phyloP scores from a whole-genome alignment of 345 rosid species.

The Corchorus capsularis region DNA sequence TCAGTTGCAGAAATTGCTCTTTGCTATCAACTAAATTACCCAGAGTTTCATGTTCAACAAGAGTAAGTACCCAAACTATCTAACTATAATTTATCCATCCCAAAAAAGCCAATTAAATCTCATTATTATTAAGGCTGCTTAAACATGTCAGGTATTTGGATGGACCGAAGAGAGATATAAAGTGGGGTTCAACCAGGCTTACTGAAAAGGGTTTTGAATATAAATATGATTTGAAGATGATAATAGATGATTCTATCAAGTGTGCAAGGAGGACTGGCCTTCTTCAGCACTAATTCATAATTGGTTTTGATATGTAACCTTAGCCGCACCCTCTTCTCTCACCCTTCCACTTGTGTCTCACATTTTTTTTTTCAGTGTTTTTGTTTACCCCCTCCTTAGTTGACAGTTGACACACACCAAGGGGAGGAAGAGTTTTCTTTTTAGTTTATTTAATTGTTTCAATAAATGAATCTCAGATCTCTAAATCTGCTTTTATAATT shows the following conservation, averaged over 20 bases:
- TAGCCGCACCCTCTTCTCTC: no score
- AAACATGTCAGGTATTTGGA: constrained; percentile 28
- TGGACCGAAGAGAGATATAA: constrained; percentile 9
- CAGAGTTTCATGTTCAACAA: constrained; percentile 25
- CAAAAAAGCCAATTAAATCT: no score
- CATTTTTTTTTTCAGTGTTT: no score
- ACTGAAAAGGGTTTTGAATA: constrained; percentile 35
- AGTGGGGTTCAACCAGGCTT: constrained; percentile 30
- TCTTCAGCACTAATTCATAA: neutral
- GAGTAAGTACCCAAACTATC: constrained; percentile 6
- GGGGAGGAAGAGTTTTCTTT: no score
- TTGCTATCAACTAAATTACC: constrained; percentile 21
- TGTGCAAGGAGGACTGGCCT: constrained; percentile 22
- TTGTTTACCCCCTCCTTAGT: no score
- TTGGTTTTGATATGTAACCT: neutral
- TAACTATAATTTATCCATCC: no score
- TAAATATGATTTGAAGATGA: constrained; percentile 26
- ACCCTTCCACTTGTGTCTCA: no score
- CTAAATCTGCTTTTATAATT: no score
- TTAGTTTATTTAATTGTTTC: no score
- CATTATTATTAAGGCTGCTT: no score
- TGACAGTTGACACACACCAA: no score
- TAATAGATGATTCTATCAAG: constrained; percentile 29
- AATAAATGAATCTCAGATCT: no score
- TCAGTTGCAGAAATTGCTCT: constrained; percentile 22